phyloP scores from a whole-genome alignment of 1,284 basidiomycete species.

The Irpex sp. region DNA sequence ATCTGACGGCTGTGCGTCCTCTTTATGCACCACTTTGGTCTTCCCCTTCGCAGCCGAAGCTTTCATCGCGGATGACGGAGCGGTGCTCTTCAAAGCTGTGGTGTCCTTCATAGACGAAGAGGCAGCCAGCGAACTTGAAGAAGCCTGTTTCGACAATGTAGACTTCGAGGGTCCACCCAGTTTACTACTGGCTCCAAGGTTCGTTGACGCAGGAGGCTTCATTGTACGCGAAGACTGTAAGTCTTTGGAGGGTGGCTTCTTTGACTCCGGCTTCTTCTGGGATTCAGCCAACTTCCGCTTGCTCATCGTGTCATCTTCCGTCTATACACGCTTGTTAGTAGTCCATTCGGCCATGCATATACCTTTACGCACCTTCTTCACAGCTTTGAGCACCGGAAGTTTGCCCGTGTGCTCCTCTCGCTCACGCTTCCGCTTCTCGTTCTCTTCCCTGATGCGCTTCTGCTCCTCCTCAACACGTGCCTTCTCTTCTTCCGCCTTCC shows the following conservation, averaged over 20 bases:
- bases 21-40: slow-evolving; percentile 32
- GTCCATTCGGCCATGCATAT: not conserved
- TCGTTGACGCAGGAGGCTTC: slow-evolving; percentile 25
- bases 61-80: slow-evolving; percentile 18
- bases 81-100: slow-evolving; percentile 7
- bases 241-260: slow-evolving; percentile 48
- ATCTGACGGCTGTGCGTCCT: slow-evolving; percentile 47
- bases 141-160: slow-evolving; percentile 24
- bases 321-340: not conserved
- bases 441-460: slow-evolving; percentile 63
- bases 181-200: slow-evolving; percentile 19
- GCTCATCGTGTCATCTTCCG: slow-evolving; percentile 55
- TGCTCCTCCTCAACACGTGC: slow-evolving; percentile 58
- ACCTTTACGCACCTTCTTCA: slow-evolving; percentile 51
- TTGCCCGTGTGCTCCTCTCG: slow-evolving; percentile 71
- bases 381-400: slow-evolving; percentile 39
- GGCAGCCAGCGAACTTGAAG: slow-evolving; percentile 13
- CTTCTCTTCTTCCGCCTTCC: slow-evolving; percentile 78
- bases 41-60: slow-evolving; percentile 37
- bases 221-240: slow-evolving; percentile 25
- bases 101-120: slow-evolving; percentile 12
- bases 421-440: slow-evolving; percentile 66
- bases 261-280: slow-evolving; percentile 53
- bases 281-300: slow-evolving; percentile 58
- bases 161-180: slow-evolving; percentile 24